Percentiles rank a stretch among this genome's conserved stretches.
Evolutionary conservation across 352 stramenopile genomes (phyloP).

Genomic region (Phytophthora boehmeriae): DNA sequence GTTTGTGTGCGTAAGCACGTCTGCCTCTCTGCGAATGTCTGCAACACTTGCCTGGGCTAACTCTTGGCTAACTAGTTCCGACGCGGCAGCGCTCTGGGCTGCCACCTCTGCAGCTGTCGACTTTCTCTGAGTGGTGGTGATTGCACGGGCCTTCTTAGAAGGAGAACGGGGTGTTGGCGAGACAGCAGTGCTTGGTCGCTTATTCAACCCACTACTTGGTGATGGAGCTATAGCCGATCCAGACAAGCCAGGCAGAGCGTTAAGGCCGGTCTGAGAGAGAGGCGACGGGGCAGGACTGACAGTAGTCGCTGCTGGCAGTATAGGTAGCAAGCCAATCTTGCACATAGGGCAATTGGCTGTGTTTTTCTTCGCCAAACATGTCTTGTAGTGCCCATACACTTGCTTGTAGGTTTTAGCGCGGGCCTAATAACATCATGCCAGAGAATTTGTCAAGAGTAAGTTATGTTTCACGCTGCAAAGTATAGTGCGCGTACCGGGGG

Average conservation of each 20-base stretch:
- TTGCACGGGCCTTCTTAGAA: conserved; percentile 72
- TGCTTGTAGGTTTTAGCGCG: conserved; percentile 89
- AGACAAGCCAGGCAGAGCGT: conserved; percentile 7
- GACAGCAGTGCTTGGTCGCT: conserved; percentile 59
- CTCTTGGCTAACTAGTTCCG: conserved; percentile 51
- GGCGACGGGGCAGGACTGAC: conserved; percentile 35
- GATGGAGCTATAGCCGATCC: conserved; percentile 34
- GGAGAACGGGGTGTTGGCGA: conserved; percentile 75
- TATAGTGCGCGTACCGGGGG: conserved; percentile 48
- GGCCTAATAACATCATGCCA: conserved; percentile 23
- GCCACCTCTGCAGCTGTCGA: conserved; percentile 36
- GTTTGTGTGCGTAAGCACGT: conserved; percentile 84
- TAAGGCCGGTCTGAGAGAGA: conserved; percentile 22
- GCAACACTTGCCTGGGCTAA: conserved; percentile 63
- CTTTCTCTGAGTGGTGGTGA: conserved; percentile 41
- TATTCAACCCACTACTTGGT: conserved; percentile 46
- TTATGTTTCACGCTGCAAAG: conserved; percentile 1
- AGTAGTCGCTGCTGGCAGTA: conserved; percentile 36
- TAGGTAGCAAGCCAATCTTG: conserved; percentile 76
- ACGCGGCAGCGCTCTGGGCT: conserved; percentile 27
- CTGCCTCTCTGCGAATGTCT: conserved; percentile 83
- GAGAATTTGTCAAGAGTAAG: background rate
- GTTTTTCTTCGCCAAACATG: conserved; percentile 80
- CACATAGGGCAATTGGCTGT: conserved; percentile 85
- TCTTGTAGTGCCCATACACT: conserved; percentile 84